Evolutionary conservation across 163 green algal species (phyloP), one percentile per base, ranked within the genome.

Genomic region (Prototheca cutis): DNA sequence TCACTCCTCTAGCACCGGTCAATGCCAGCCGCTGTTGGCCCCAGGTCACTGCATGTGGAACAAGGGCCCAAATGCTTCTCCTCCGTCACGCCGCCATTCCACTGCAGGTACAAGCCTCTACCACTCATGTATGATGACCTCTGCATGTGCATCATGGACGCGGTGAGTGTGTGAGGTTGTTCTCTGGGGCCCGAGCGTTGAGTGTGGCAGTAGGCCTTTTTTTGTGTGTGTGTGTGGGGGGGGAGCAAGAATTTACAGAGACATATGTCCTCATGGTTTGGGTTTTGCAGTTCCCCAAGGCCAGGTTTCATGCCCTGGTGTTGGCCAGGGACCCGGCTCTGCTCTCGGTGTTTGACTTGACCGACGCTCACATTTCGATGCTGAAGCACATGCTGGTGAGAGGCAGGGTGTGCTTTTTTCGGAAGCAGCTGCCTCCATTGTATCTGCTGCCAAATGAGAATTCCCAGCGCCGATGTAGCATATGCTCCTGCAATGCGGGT

Each of bases 301-400:
- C 53, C 23, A 21, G 32, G 24, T 6, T 62, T 42, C 80, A 87
- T 59, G 73, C 40, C 5, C 67, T 84, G 4, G 68, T 87, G 21
- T 31, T 87, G 18, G 65, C 74, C 3, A 51, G 73, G 0, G 48
- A 73, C 3, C 40, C 49, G 18, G 49, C 29, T 1, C 70, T 85
- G 36, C 51, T 73, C 18, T 68, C 63, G 21, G 55, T 74, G 0
- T 48, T 65, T 15, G 55, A 79, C 27, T 55, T 90, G 42, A 51
- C 57, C 5, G 29, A 36, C 0, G 39, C 70, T 7, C 71, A 86
- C 54, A 7, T 83, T 13, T 66, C 74, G 0, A 55, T 87, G 48
- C 63, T 86, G 36, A 36, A 63, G 18, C 72, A 79, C 63, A 84
- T 87, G 80, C 36, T 75, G 70, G 61, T 61, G 53, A 25, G 68